Evolutionary conservation across 2,329 filamentous ascomycete genomes (phyloP), one percentile per base, ranked within the genome.

Genomic region (Myriosclerotinia duriaeana): DNA sequence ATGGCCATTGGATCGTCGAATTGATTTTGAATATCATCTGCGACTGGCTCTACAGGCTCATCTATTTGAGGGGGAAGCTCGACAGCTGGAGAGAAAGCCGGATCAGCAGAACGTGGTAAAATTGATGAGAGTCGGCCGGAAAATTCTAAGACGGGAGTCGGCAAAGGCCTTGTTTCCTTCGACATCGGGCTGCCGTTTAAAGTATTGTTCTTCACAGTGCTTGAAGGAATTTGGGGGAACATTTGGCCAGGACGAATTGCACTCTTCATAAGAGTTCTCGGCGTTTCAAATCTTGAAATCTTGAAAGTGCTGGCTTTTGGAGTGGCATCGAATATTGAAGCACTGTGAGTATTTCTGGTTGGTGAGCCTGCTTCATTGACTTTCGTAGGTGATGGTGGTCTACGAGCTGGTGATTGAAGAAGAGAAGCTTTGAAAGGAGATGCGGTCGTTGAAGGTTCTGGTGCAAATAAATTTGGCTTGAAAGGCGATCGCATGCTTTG

Each of bases 41-140:
- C 46, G 22, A 53, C 26, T 14, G 48, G 17, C 26, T 30, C 14
- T 61, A 5, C 44, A 12, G 52, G 62, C 20, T 74, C 71, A 44
- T 71, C 71, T 7, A 62, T 50, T 40, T 66, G 66, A 14, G 69
- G 22, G 8, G 70, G 65, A 44, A 64, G 30, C 50, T 17, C 52
- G 9, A 42, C 12, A 12, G 67, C 44, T 15, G 66, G 54, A 20
- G 56, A 46, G 20, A 77, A 68, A 15, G 70, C 56, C 14, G 73
- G 72, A 55, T 78, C 76, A 48, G 70, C 70, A 5, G 76, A 72
- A 9, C 77, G 75, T 11, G 78, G 77, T 53, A 80, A 70, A 30
- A 79, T 77, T 3, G 78, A 77, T 17, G 79, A 80, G 2, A 79
- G 73, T 17, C 78, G 75, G 11, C 77, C 77, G 8, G 78, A 75